Base-by-base conservation (phyloP, 495 filamentous ascomycete species). In the Achaetomiella virescens region DNA sequence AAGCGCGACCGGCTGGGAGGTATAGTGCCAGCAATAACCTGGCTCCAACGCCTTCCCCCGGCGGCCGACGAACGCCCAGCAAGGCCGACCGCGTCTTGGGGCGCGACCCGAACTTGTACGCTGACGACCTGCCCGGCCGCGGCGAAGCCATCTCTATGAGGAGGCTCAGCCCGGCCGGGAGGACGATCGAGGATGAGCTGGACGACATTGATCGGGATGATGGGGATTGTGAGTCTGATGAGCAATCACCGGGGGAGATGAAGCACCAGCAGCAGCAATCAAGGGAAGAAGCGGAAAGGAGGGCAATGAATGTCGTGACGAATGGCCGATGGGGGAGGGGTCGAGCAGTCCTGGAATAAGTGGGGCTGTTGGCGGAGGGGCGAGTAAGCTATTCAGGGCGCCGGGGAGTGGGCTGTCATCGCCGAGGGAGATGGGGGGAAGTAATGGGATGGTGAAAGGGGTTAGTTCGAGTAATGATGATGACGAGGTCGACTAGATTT, bases 81-180 rank as follows among this genome's bases (percentile, higher is more conserved):
- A 79, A 79, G 53, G 76, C 76, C 7, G 76, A 78, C 55, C 73
- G 76, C n/a, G 62, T 79, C 2, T 55, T 79, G 4, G 76, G 76
- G 21, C 69, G 76, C 6, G 76, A 79, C 51, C 76, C 76, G 17
- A 75, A 72, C 54, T 54, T 76, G 38, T 78, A 75, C 55, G 70
- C 52, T 2, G 76, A 79, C 42, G 70, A 66, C 47, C 65, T 42
- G 21, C 53, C 25, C 25, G 35, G 42, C 31, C 36, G 8, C 57
- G 52, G 27, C 36, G 60, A 68, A 20, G 62, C 66, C 2, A 70
- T 78, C 1, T 72, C 72, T 7, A 67, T 78, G 70, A 64, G 62
- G 12, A 63, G 68, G 33, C 61, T 78, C n/a, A 72, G 70, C 38
- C 68, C 66, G 4, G 49, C 64, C 0, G 75, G 75, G 6, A 58